A percentile compares a stretch with the other conserved stretches of the same genome.
Conservation (phyloP, 345 rosid genomes). For the Geranium rotundifolium region DNA sequence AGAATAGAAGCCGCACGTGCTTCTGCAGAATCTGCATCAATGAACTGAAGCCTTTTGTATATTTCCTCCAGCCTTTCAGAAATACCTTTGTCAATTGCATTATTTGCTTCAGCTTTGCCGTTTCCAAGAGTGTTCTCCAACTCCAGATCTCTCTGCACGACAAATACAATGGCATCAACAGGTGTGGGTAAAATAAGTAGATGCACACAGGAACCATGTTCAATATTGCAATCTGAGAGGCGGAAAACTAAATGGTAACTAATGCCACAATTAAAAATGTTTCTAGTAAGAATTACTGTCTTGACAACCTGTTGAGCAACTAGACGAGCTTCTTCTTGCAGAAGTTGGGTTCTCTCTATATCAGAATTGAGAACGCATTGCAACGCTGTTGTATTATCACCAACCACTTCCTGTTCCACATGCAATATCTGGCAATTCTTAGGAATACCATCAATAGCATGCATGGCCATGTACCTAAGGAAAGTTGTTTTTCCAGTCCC, state of each 20-base stretch:
- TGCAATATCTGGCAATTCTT: constrained; percentile 90
- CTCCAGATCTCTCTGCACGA: constrained; percentile 54
- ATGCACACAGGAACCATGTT: too few relatives aligned
- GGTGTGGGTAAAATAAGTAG: too few relatives aligned
- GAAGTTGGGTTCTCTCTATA: constrained; percentile 71
- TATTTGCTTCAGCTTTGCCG: constrained; percentile 32
- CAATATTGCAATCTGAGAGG: too few relatives aligned
- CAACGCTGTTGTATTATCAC: constrained; percentile 78
- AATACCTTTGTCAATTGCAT: constrained; percentile 42
- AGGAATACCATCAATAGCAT: constrained; percentile 96
- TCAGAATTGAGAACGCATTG: constrained; percentile 94
- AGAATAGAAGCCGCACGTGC: constrained; percentile 95
- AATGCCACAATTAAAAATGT: too few relatives aligned
- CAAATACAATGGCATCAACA: too few relatives aligned
- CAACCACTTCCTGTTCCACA: constrained; percentile 95
- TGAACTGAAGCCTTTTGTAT: constrained; percentile 87
- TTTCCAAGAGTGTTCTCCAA: constrained; percentile 38
- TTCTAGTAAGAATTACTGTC: too few relatives aligned
- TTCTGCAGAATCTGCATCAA: constrained; percentile 93
- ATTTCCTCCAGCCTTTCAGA: constrained; percentile 66
- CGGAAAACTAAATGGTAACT: too few relatives aligned
- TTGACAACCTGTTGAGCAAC: constrained; percentile 54
- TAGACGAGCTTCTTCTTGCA: constrained; percentile 68
- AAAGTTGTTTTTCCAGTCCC: constrained; percentile 99
- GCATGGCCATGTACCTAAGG: constrained; percentile 95